These are phyloP conservation scores for Trichosanthes cucumerina DNA, from an alignment of 306 rosid species.

Conservation along the genomic window DNA sequence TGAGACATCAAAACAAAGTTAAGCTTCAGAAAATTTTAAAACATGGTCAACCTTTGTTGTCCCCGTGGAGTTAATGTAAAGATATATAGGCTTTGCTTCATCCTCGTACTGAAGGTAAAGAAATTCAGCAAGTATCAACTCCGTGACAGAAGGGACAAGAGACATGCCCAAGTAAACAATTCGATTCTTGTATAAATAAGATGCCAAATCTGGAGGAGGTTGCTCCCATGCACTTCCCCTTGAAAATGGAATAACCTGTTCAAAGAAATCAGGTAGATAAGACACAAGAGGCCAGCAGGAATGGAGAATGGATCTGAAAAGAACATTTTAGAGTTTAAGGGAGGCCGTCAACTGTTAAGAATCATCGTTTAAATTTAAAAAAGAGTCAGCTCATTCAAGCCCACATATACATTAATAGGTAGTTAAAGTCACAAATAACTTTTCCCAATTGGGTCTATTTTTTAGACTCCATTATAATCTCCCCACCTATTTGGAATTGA, in stretches of 20 bases:
- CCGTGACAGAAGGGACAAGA: conserved; percentile 88
- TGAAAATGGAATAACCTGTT: conserved; percentile 81
- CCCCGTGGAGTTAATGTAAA: conserved; percentile 92
- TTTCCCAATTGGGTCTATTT: background rate
- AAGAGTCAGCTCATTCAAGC: background rate
- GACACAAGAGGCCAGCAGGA: conserved; percentile 2
- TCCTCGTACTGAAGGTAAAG: conserved; percentile 86
- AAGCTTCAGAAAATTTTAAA: background rate
- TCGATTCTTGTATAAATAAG: conserved; percentile 82
- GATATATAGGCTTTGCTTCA: conserved; percentile 65
- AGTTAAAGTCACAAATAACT: background rate
- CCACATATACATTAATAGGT: background rate
- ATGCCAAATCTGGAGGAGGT: conserved; percentile 93
- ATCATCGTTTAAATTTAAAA: background rate
- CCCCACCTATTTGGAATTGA: background rate
- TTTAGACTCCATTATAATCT: background rate
- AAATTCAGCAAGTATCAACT: conserved; percentile 87
- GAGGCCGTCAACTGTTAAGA: background rate
- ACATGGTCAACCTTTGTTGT: conserved; percentile 58
- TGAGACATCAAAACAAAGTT: background rate
- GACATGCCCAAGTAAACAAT: conserved; percentile 93
- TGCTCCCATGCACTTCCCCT: conserved; percentile 92
- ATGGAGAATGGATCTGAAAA: background rate
- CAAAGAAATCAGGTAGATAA: conserved; percentile 7
- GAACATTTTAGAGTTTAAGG: background rate